Evolutionary conservation across 371 early-diverging fungal species (phyloP).

Genomic region (Mortierella sp.): DNA sequence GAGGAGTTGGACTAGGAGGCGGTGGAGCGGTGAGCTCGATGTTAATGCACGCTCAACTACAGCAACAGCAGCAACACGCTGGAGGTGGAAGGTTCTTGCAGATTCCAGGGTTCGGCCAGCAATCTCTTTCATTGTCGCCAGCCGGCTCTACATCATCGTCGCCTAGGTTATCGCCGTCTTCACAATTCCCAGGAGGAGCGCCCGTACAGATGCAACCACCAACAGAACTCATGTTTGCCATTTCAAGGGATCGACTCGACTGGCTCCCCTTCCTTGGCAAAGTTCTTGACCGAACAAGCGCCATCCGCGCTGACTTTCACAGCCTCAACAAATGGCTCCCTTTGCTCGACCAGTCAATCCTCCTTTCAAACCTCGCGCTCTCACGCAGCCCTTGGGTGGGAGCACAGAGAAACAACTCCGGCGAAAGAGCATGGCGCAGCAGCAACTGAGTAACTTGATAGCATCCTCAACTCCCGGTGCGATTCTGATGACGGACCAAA

Average conservation of each 20-base stretch:
- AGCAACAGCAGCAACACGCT: background rate
- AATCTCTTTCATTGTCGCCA: background rate
- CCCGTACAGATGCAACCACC: background rate
- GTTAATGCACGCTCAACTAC: background rate
- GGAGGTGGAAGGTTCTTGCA: background rate
- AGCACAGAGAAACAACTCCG: background rate
- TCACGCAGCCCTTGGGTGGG: background rate
- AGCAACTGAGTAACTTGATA: background rate
- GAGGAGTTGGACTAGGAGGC: background rate
- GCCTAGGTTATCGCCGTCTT: background rate
- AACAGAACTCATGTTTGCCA: constrained; percentile 21
- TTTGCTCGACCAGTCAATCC: background rate
- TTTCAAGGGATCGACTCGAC: constrained; percentile 10
- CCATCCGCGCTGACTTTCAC: constrained; percentile 14
- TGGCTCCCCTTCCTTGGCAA: constrained; percentile 17
- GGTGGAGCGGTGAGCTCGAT: background rate
- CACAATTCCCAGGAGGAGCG: background rate
- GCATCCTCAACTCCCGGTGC: background rate
- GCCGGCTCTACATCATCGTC: background rate
- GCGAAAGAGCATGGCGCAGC: background rate
- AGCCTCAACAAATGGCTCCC: constrained; percentile 20
- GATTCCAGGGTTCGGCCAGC: background rate
- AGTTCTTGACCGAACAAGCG: constrained; percentile 12
- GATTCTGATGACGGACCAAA: background rate
- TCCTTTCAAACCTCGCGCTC: background rate